phyloP scores from a whole-genome alignment of 2,329 filamentous ascomycete species.

The Dendrostoma leiphaemia region DNA sequence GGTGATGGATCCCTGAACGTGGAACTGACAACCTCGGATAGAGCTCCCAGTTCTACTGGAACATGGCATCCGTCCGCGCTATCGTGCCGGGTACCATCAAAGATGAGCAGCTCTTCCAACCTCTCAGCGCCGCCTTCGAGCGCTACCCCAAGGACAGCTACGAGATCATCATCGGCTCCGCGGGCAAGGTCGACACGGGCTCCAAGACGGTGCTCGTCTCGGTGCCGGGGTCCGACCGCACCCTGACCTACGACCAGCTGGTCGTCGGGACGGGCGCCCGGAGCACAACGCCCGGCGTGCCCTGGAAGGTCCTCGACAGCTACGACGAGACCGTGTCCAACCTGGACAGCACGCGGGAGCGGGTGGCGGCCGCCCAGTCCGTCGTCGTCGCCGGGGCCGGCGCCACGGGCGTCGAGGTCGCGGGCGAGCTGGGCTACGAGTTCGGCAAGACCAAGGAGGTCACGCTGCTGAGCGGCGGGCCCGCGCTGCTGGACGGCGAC shows the following conservation, averaged over 20 bases:
- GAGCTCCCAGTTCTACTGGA: constrained; percentile 60
- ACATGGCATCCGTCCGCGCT: constrained; percentile 54
- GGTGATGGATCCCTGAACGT: neutral
- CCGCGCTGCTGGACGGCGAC: constrained; percentile 44
- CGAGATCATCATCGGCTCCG: constrained; percentile 52
- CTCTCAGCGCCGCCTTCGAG: constrained; percentile 47
- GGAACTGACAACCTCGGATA: constrained; percentile 25
- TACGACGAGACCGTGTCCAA: constrained; percentile 41
- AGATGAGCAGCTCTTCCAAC: constrained; percentile 48
- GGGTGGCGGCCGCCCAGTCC: constrained; percentile 44
- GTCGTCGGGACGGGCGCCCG: constrained; percentile 56
- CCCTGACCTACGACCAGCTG: constrained; percentile 52
- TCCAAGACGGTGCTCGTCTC: constrained; percentile 44
- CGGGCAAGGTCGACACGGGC: constrained; percentile 36
- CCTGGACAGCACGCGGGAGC: constrained; percentile 39
- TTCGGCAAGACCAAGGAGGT: constrained; percentile 47
- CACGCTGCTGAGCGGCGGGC: constrained; percentile 42
- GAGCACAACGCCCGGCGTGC: constrained; percentile 36
- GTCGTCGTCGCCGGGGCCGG: constrained; percentile 58
- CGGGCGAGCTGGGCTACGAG: constrained; percentile 52
- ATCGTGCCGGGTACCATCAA: constrained; percentile 49
- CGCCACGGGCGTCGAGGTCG: constrained; percentile 53
- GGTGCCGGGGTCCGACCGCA: constrained; percentile 26
- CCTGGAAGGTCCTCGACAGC: constrained; percentile 51
- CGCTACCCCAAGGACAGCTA: constrained; percentile 48